Evolutionary conservation across 2,329 filamentous ascomycete species (phyloP).

Genomic region (Calonectria pseudoreteaudii): DNA sequence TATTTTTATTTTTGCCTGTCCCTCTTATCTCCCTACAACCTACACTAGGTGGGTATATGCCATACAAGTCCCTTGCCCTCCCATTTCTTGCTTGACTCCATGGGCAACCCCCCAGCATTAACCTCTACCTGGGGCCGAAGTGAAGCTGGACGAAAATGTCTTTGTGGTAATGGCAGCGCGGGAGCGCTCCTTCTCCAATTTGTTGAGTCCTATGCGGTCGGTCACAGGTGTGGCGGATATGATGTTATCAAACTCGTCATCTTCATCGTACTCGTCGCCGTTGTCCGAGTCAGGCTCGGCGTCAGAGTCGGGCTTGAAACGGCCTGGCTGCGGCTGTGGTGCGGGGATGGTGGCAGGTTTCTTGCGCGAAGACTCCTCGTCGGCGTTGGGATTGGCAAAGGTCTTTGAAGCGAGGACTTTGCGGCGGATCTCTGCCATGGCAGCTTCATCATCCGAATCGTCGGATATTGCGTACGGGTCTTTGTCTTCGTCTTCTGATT

Average conservation of each 20-base stretch:
- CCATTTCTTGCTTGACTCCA: not conserved
- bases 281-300: constrained; percentile 80
- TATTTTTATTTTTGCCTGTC: not conserved
- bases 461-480: constrained; percentile 85
- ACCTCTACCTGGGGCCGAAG: constrained; percentile 62
- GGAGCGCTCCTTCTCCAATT: constrained; percentile 67
- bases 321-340: constrained; percentile 64
- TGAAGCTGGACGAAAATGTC: constrained; percentile 63
- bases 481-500: constrained; percentile 59
- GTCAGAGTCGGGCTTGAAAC: constrained; percentile 71
- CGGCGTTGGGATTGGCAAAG: constrained; percentile 69
- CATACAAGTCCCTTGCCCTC: not conserved
- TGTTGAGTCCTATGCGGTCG: constrained; percentile 78
- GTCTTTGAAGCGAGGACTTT: constrained; percentile 93
- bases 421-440: constrained; percentile 92
- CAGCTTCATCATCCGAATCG: constrained; percentile 81
- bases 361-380: constrained; percentile 61
- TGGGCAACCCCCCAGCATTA: constrained; percentile 35
- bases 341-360: constrained; percentile 73
- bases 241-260: constrained; percentile 91
- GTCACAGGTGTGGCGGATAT: constrained; percentile 92
- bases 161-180: constrained; percentile 60
- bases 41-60: not conserved
- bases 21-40: not conserved
- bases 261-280: constrained; percentile 66